Base-by-base conservation (phyloP, 345 rosid species). In the Eucalyptus pauciflora region DNA sequence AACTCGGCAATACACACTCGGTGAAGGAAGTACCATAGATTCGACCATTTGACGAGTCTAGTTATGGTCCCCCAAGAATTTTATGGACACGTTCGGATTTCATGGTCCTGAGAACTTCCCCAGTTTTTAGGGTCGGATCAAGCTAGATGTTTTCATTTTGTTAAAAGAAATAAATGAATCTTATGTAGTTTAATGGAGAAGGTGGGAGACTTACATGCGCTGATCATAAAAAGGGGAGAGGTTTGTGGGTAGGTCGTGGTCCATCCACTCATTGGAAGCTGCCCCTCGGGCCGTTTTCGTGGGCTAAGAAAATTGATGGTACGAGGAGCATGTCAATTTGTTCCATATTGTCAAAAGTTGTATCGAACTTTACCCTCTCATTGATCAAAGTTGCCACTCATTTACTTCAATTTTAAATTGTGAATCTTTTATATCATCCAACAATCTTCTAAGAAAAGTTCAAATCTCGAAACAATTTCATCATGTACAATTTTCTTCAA, bases 21-120 rank as follows among this genome's bases (percentile, higher is more conserved):
- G 1, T 56, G 62, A 10, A 56, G 6, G 6, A 56, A 56, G 3
- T 56, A 6, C 3, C 4, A 22, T 56, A 12, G 11, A 56, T 56
- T 56, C 13, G 1, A 56, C 13, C 62, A 24, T 56, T 56, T 18
- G 25, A 52, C 25, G 2, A 8, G 25, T 52, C 58, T 52, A 52
- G 10, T 52, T 52, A 52, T 18, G 58, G 5, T 52, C 10, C 4
- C 24, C 1, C 10, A 18, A 52, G 4, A 52, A 52, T 52, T 52
- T 52, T 18, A 52, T 0, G 1, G 2, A 52, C 58, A 18, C 1
- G 5, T 52, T 52, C 3, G 29, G 45, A 41, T 33, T 33, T 69
- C 80, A 5, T 24, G 8, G 48, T 76, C 41, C 7, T 6, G 3
- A 76, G 27, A 76, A 37, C 29, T 5, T 76, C 48, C 48, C 13